Evolutionary conservation across 2,329 filamentous ascomycete species (phyloP).

Genomic region (Epicoccum sorghinum): DNA sequence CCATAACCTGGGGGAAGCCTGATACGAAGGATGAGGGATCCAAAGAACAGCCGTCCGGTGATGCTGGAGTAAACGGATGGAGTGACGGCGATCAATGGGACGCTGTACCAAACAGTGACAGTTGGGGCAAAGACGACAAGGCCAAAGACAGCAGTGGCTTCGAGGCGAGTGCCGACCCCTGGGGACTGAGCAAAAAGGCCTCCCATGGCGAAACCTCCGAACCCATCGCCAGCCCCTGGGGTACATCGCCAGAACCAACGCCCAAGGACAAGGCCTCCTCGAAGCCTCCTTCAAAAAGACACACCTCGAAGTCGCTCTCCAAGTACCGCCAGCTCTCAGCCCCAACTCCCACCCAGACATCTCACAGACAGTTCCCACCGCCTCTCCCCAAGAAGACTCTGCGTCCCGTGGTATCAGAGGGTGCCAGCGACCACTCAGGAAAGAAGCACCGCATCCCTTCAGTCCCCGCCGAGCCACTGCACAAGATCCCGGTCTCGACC

Average conservation of each 20-base stretch:
- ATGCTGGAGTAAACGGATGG: too few relatives aligned
- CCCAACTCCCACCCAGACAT: conserved; percentile 19
- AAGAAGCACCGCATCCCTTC: neutral
- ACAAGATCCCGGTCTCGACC: neutral
- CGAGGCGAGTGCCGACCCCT: neutral
- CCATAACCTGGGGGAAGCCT: too few relatives aligned
- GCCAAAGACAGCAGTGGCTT: neutral
- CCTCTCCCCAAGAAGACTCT: neutral
- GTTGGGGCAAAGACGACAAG: neutral
- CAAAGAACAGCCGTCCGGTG: neutral
- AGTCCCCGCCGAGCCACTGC: neutral
- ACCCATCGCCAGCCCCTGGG: neutral
- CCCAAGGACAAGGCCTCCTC: neutral
- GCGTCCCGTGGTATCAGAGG: neutral
- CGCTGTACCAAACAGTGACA: neutral
- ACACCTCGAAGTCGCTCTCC: conserved; percentile 18
- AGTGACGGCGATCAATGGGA: neutral
- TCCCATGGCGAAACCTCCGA: neutral
- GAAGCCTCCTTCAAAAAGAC: conserved; percentile 1
- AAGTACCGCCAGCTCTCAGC: conserved; percentile 14
- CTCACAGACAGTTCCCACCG: conserved; percentile 39
- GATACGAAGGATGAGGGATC: neutral
- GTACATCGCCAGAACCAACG: neutral
- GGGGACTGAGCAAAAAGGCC: neutral
- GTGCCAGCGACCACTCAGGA: neutral